Evolutionary conservation across 495 filamentous ascomycete species (phyloP).

Genomic region (Niebla homalea): DNA sequence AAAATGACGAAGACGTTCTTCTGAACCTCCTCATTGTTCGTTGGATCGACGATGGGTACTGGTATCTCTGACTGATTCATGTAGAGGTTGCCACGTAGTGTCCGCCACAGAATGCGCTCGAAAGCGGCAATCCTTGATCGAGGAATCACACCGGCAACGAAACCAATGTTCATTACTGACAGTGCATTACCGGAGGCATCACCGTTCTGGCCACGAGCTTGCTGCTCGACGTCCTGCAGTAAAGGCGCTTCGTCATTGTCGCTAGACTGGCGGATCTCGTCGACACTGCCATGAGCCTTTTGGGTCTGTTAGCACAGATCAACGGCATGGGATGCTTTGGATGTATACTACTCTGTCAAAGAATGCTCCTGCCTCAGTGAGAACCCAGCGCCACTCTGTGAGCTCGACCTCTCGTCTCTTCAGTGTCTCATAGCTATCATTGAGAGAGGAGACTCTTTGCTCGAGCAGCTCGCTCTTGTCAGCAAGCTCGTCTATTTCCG

Average conservation of each 20-base stretch:
- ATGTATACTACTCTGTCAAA: conserved; percentile 59
- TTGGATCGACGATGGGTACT: conserved; percentile 84
- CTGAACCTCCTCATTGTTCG: conserved; percentile 75
- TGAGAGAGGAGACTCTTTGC: conserved; percentile 77
- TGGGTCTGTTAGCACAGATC: conserved; percentile 15
- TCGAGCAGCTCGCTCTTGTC: conserved; percentile 87
- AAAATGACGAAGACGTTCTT: conserved; percentile 99
- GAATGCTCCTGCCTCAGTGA: conserved; percentile 89
- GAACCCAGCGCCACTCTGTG: conserved; percentile 94
- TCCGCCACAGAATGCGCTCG: conserved; percentile 93
- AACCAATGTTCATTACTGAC: conserved; percentile 96
- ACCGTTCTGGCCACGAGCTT: conserved; percentile 47
- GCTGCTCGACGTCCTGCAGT: conserved; percentile 76
- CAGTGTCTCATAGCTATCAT: conserved; percentile 94
- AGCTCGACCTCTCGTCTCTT: conserved; percentile 96
- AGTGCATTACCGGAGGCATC: conserved; percentile 69
- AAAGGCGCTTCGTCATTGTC: conserved; percentile 77
- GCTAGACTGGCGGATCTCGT: conserved; percentile 84
- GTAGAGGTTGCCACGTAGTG: conserved; percentile 92
- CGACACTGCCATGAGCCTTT: conserved; percentile 80
- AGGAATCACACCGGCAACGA: conserved; percentile 95
- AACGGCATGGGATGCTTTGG: not conserved
- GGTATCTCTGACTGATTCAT: conserved; percentile 99
- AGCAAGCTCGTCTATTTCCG: conserved; percentile 89
- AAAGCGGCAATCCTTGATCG: conserved; percentile 87